Evolutionary conservation across 164 flowering plant genomes (phyloP).

Genomic region (Berberis thunbergii): DNA sequence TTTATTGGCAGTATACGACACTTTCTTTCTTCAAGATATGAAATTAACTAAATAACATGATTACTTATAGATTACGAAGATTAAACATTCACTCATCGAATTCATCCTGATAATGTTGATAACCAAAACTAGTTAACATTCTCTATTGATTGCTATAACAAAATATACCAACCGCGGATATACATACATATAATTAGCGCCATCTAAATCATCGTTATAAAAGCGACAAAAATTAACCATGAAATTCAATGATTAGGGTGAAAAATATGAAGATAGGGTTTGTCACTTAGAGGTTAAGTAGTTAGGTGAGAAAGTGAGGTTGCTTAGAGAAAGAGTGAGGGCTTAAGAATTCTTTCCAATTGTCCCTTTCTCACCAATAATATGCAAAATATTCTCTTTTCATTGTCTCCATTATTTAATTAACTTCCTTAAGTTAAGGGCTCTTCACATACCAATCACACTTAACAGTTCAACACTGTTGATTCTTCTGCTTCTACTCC

Average conservation of each 20-base stretch:
- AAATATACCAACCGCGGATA: too few species aligned
- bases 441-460: constrained; percentile 1
- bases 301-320: background rate
- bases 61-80: too few species aligned
- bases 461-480: background rate
- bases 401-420: constrained; percentile 14
- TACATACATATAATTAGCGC: background rate
- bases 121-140: too few species aligned
- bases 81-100: too few species aligned
- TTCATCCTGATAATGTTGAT: too few species aligned
- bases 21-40: too few species aligned
- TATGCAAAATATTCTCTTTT: constrained; percentile 6
- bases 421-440: constrained; percentile 32
- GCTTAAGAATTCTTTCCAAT: constrained; percentile 17
- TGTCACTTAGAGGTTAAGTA: background rate
- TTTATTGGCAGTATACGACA: too few species aligned
- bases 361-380: constrained; percentile 16
- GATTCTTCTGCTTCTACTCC: background rate
- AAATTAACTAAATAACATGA: too few species aligned
- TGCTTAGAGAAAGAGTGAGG: constrained; percentile 44
- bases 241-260: background rate
- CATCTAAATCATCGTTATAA: background rate
- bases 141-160: too few species aligned
- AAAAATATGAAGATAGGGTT: background rate
- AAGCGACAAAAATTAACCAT: background rate